Evolutionary conservation across 352 stramenopile species (phyloP).

Genomic region (Pythium utonaiense): DNA sequence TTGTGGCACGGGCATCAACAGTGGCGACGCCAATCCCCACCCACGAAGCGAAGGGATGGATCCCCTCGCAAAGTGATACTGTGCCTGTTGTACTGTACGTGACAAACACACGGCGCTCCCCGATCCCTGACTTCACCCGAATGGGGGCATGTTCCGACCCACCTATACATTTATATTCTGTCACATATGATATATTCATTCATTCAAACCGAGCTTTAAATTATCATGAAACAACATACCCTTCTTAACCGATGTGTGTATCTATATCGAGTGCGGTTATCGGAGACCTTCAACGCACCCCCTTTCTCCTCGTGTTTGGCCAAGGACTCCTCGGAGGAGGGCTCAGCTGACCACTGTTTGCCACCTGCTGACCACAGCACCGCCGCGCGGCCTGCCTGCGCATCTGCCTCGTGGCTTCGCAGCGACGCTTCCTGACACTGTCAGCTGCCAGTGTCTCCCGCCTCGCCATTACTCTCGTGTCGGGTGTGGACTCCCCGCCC

Average conservation of each 20-base stretch:
- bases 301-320: not conserved
- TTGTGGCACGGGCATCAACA: not conserved
- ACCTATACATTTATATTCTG: not conserved
- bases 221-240: no score
- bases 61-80: not conserved
- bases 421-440: not conserved
- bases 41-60: not conserved
- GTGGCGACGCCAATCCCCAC: not conserved
- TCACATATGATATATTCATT: no score
- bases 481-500: not conserved
- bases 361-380: constrained; percentile 3
- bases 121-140: constrained; percentile 1
- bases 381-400: not conserved
- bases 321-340: no score
- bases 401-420: no score
- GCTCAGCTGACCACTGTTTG: not conserved
- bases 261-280: not conserved
- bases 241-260: not conserved
- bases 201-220: no score
- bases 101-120: not conserved
- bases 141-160: not conserved
- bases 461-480: not conserved
- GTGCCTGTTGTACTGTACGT: no score
- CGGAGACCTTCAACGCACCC: not conserved
- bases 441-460: not conserved